Evolutionary conservation across 805 yeast genomes (phyloP), one percentile per base, ranked within the genome.

Genomic region (Spathaspora boniae): DNA sequence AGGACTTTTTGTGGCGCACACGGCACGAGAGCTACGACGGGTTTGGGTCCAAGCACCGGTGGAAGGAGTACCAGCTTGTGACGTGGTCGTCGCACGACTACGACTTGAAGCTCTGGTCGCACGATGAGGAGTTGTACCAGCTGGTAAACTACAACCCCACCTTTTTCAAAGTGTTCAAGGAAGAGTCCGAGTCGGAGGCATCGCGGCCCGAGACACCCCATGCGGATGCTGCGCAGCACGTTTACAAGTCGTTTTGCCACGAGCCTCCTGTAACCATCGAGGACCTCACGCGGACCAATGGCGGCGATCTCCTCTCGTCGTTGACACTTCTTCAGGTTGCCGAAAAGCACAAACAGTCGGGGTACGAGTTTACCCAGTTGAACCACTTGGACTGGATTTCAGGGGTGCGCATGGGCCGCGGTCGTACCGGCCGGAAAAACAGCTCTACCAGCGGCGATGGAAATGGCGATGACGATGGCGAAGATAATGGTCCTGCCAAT

Each of bases 341-440:
- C 38, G 60, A 63, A 53, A 58, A 47, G 50, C 62, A 42, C 54
- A 67, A 54, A 45, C 72, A 65, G 38, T 58, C 44, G 16, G 52
- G 48, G 11, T 40, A 44, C 22, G 38, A 43, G 55, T 63, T 49
- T 38, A 68, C 63, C 38, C 74, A 74, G 37, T 53, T 76, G 20
- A 79, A 82, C 46, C 95, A 86, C 51, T 62, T 91, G 42, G 80
- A 83, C 44, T 91, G 98, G 98, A 80, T 94, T 25, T 81, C 96
- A 0, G 97, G 98, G 34, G 95, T 91, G 6, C 70, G 88, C 38
- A 76, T 91, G 44, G 86, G 86, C 1, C 54, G 76, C 6, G 74
- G 73, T 4, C 61, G 64, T 37, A 50, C 55, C 6, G 58, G 69
- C 21, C 29, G 36, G 6, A 29, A 31, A 8, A 24, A 32, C 22